Evolutionary conservation across 2,329 filamentous ascomycete species (phyloP), one percentile per base, ranked within the genome.

Genomic region (Sporothrix sp.): DNA sequence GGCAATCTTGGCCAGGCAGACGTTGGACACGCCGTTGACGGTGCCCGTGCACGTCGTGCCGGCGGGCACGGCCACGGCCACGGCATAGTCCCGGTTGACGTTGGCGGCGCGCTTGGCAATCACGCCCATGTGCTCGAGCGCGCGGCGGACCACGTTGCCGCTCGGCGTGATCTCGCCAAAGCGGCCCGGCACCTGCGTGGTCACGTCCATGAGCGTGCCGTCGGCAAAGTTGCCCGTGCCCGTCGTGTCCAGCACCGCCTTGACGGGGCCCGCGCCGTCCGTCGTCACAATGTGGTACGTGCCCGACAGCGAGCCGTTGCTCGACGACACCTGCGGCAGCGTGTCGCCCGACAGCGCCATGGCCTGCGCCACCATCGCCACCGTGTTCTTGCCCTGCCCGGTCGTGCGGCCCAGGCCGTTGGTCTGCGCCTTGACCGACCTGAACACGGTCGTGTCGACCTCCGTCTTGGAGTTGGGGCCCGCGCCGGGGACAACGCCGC

Each of bases 391-490:
- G 55, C 68, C 69, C 20, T 56, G 51, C 27, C 59, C 62, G 0
- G 57, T 63, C 46, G 68, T 71, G 28, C 54, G 58, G 54, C 69
- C 69, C 28, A 71, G 64, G 20, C 67, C 66, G 55, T 71, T 59
- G 37, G 62, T 61, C 47, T 59, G 56, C 52, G 66, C 61, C 35
- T 64, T 59, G 56, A 57, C 65, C 16, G 55, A 59, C 18, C 54
- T 52, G 63, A 73, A 73, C 55, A 72, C 64, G 33, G 70, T 72
- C 27, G 70, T 71, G 58, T 73, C 71, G 30, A 67, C 58, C 56
- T 73, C 69, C 2, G 69, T 72, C 54, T 62, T 57, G 30, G 56
- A 58, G 63, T 72, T 72, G 21, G 57, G 58, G 18, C 70, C 69
- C 0, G 67, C 53, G 7, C 65, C 64, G 7, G 70, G 68, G 14